Conservation (phyloP, 352 stramenopile genomes). For the Achlya hypogyna region DNA sequence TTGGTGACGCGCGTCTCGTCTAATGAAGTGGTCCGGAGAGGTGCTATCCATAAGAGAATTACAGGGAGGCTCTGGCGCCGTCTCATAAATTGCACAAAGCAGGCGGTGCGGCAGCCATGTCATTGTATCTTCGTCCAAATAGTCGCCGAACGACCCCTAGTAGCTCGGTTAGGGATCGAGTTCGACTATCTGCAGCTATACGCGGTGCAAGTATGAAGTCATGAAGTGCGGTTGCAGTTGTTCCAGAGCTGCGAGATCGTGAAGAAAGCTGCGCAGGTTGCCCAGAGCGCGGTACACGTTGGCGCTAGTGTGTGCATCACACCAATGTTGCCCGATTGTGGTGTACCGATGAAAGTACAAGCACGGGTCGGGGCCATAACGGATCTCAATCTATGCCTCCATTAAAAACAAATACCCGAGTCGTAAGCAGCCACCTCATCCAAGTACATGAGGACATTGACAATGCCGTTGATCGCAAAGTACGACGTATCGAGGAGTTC, state of each 20-base stretch:
- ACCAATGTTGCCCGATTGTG: not conserved
- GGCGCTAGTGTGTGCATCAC: too few relatives aligned
- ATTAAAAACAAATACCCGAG: not conserved
- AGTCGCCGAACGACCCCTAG: constrained; percentile 34
- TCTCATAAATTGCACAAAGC: constrained; percentile 32
- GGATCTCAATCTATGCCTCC: constrained; percentile 31
- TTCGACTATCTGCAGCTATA: not conserved
- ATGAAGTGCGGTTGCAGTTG: constrained; percentile 40
- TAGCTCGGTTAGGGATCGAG: not conserved
- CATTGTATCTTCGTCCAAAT: constrained; percentile 49
- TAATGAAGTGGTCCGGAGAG: too few relatives aligned
- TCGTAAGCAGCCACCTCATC: constrained; percentile 19
- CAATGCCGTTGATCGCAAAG: constrained; percentile 34
- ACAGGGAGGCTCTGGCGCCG: too few relatives aligned
- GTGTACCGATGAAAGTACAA: constrained; percentile 44
- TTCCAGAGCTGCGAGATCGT: constrained; percentile 42
- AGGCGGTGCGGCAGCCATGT: constrained; percentile 42
- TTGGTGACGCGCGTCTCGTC: constrained; percentile 28
- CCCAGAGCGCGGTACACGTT: constrained; percentile 41
- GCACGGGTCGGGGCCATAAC: constrained; percentile 44
- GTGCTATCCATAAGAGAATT: too few relatives aligned
- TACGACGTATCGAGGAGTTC: constrained; percentile 40
- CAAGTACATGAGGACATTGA: constrained; percentile 38
- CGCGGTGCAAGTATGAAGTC: constrained; percentile 26
- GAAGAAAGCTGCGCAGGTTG: constrained; percentile 32